Percentiles rank a stretch among this genome's conserved stretches.
These are phyloP conservation scores for Suillus occidentalis DNA, from an alignment of 768 basidiomycete genomes.

Conservation along the genomic window DNA sequence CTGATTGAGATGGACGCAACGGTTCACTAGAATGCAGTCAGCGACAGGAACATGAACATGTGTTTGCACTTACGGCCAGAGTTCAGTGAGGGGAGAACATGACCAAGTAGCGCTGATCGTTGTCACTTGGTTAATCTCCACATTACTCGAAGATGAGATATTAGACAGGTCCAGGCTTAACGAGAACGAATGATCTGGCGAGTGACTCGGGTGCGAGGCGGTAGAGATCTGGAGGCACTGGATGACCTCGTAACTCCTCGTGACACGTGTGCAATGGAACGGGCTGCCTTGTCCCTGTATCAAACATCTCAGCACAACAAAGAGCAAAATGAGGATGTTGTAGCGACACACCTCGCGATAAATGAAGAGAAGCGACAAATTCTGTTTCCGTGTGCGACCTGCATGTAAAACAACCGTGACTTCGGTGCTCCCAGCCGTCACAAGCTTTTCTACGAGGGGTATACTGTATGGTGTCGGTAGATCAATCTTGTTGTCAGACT, in stretches of 20 bases:
- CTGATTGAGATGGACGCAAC: conserved; percentile 50
- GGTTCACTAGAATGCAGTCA: conserved; percentile 35
- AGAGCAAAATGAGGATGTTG: not conserved
- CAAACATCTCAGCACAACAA: conserved; percentile 9
- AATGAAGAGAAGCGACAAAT: conserved; percentile 62
- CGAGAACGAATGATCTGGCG: conserved; percentile 48
- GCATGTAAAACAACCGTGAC: conserved; percentile 59
- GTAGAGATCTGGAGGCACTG: conserved; percentile 57
- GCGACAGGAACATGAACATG: not conserved
- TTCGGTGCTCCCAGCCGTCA: conserved; percentile 49
- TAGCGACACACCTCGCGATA: conserved; percentile 55
- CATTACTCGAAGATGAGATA: conserved; percentile 35
- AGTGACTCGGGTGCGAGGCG: conserved; percentile 50
- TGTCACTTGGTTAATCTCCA: conserved; percentile 58
- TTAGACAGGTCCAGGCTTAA: conserved; percentile 61
- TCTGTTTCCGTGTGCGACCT: conserved; percentile 43
- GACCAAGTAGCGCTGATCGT: conserved; percentile 72
- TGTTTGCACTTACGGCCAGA: conserved; percentile 42
- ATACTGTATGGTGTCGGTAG: conserved; percentile 48
- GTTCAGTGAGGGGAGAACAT: conserved; percentile 41
- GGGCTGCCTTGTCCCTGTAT: conserved; percentile 44
- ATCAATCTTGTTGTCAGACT: conserved; percentile 53
- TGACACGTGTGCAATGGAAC: conserved; percentile 61
- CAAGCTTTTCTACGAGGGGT: conserved; percentile 37
- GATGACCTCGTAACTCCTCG: conserved; percentile 57